Evolutionary conservation across 345 rosid genomes (phyloP), one percentile per base, ranked within the genome.

Genomic region (Toxicodendron radicans): DNA sequence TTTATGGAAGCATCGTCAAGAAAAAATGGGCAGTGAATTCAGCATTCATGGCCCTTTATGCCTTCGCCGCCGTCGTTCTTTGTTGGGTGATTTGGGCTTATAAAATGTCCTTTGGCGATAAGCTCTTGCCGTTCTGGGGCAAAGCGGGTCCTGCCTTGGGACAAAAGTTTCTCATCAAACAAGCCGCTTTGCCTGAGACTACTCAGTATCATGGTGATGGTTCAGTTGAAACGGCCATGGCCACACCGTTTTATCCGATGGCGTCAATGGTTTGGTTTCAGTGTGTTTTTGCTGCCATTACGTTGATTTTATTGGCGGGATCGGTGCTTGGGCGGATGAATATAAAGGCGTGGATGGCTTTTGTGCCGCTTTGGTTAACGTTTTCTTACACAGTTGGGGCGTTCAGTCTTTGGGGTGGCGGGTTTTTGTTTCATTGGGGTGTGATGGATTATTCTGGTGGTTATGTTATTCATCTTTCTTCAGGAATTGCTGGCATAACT

Each of bases 391-490:
- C 86, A 0, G 86, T 85, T 0, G 88, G 88, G 4, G 88, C 88
- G 0, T 85, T 85, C 41, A 85, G 86, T 73, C 65, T 85, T 78
- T 85, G 88, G 88, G 88, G 86, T 4, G 88, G 88, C 12, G 88
- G 88, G 0, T 85, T 85, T 72, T 76, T 85, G 83, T 85, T 85
- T 76, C 88, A 85, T 16, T 85, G 84, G 88, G 88, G 88, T 61
- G 88, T 85, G 12, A 85, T 85, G 70, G 88, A 85, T 32, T 85
- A 85, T 33, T 85, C 84, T 2, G 88, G 88, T 64, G 86, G 88
- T 20, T 85, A 82, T 58, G 86, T 85, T 20, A 85, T 85, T 77
- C 88, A 85, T 43, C 84, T 85, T 66, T 85, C 88, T 24, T 85
- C 88, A 0, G 88, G 88, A 24, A 79, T 79, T 30, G 86, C 86